These are phyloP conservation scores for Puccinellia tenuiflora DNA, from an alignment of 176 grass and related monocot species.

Conservation along the genomic window DNA sequence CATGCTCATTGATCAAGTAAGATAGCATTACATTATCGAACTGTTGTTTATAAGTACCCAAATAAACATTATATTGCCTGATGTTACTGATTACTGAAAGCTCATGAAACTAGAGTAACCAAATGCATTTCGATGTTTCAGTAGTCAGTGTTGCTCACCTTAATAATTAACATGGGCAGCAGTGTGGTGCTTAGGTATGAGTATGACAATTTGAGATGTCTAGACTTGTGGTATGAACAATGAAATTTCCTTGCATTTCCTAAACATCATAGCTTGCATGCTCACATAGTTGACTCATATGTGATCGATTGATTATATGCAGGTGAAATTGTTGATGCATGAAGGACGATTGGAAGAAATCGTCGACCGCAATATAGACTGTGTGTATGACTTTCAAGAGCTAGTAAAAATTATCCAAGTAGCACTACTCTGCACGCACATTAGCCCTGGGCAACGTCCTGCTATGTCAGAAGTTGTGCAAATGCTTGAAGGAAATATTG, in stretches of 20 bases:
- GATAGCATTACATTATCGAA: constrained; percentile 8
- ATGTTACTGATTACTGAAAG: neutral
- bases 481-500: constrained; percentile 69
- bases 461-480: constrained; percentile 79
- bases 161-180: neutral
- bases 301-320: neutral
- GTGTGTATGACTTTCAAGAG: constrained; percentile 31
- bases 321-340: constrained; percentile 56
- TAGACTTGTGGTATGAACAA: constrained; percentile 6
- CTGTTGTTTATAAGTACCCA: neutral
- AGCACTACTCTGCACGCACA: constrained; percentile 76
- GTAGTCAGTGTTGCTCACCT: neutral
- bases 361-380: constrained; percentile 53
- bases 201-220: neutral
- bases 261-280: neutral
- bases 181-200: neutral
- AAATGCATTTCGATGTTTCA: neutral
- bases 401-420: constrained; percentile 54
- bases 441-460: constrained; percentile 45
- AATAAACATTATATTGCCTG: constrained; percentile 4
- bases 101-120: neutral
- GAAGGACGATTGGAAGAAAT: constrained; percentile 38
- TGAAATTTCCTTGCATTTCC: neutral
- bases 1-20: constrained; percentile 72
- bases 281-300: constrained; percentile 19